A percentile compares a stretch with the other conserved stretches of the same genome.
phyloP scores from a whole-genome alignment of 805 yeast species.

The Saturnispora zaruensis region DNA sequence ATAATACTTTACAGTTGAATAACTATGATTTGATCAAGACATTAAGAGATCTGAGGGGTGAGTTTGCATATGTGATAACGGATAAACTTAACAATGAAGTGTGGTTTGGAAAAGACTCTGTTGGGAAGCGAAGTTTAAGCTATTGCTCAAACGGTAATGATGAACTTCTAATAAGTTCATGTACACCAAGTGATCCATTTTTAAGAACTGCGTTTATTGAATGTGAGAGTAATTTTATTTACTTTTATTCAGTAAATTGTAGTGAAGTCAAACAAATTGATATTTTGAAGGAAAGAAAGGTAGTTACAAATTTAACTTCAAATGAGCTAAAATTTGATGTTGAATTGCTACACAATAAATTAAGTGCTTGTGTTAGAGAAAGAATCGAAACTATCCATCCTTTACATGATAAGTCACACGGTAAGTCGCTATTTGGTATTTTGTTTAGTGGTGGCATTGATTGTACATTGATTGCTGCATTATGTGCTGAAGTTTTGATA shows the following conservation, averaged over 20 bases:
- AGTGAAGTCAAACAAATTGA: constrained; percentile 13
- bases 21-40: constrained; percentile 33
- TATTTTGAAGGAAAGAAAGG: neutral
- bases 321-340: constrained; percentile 4
- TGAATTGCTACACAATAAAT: constrained; percentile 19
- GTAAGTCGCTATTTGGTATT: constrained; percentile 39
- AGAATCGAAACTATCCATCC: constrained; percentile 60
- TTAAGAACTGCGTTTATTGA: constrained; percentile 33
- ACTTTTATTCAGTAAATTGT: constrained; percentile 30
- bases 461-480: constrained; percentile 70
- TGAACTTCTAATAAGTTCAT: constrained; percentile 41
- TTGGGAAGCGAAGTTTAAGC: constrained; percentile 75
- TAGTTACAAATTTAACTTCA: neutral
- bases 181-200: constrained; percentile 30
- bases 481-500: constrained; percentile 31
- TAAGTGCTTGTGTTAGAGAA: constrained; percentile 35
- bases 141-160: constrained; percentile 26
- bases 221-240: constrained; percentile 46
- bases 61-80: constrained; percentile 59
- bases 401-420: constrained; percentile 27
- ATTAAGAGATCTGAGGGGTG: constrained; percentile 56
- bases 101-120: constrained; percentile 75
- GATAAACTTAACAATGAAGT: constrained; percentile 35
- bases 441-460: constrained; percentile 94
- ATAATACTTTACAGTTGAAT: constrained; percentile 17